Evolutionary conservation across 441 rosid genomes (phyloP), one percentile per base, ranked within the genome.

Genomic region (Gossypium lobatum): DNA sequence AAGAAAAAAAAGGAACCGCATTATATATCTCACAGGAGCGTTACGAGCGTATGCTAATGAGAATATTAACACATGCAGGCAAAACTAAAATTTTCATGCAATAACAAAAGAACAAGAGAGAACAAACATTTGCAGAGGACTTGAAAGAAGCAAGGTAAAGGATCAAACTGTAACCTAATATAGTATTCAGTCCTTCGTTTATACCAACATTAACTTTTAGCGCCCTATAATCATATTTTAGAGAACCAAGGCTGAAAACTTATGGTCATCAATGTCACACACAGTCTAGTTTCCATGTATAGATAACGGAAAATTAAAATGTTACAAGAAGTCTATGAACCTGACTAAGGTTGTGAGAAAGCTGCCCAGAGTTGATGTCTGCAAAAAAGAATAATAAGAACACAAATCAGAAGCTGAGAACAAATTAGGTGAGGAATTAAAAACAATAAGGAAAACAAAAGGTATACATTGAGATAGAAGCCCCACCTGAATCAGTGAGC

Each of bases 311-410:
- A 26, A 48, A 52, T n/a, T 8, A 50, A 68, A n/a, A 23, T 23
- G 42, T 67, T 37, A 67, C 55, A 26, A 74, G 66, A 65, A 28
- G 62, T 48, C 62, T 48, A 45, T 58, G 68, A 85, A 93, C 97
- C 98, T 93, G 66, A 88, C 65, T 71, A 83, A 6, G 46, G 91
- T 77, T 64, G 83, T 72, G 26, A 89, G 28, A 39, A 78, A 77
- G 25, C 80, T 81, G 8, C 75, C 48, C 28, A 80, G 45, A 52
- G 87, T 79, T 46, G 81, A 77, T 70, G 84, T 82, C 98, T 91
- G 95, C 79, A 34, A 77, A 74, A 68, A 72, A 60, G 50, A 48
- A 58, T 46, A 52, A 39, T 37, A 18, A 20, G 18, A 25, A 28
- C 54, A 5, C 66, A 26, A 26, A n/a, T 50, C 46, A 68, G 42